Base-by-base conservation (phyloP, 257 asterid genomes). In the Lavandula angustifolia region DNA sequence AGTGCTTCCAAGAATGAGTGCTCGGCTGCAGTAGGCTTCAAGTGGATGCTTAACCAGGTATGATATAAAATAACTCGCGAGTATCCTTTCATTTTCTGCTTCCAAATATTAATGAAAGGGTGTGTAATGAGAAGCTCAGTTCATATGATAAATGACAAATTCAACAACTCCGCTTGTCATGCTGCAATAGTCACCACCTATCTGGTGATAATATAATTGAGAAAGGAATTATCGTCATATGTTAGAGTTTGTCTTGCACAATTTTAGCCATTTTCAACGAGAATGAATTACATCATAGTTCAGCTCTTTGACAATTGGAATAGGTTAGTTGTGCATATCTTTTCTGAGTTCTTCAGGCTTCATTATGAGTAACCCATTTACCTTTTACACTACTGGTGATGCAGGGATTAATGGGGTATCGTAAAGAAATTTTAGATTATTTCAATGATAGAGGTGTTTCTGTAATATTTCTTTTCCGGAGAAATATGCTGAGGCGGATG, bases 1-100 rank as follows among this genome's bases (percentile, higher is more conserved):
- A 92, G 97, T 69, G 98, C 98, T 60, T 85, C 98, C 43, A 92
- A 92, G 84, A 87, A 89, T 68, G 79, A 89, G 63, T 92, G 98
- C 75, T 87, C 96, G 0, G 96, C 94, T 57, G 92, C 97, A 4
- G 85, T 92, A 40, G 98, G 98, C 73, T 85, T 92, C 79, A 87
- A 92, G 80, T 92, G 98, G 98, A 92, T 92, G 98, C 89, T 89
- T 53, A 92, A 92, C 64, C 98, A 92, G 97, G 98, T 89, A 65
- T 16, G 18, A 0, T 37, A 35, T 4, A 14, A 33, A n/a, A n/a
- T n/a, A n/a, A n/a, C n/a, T n/a, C n/a, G n/a, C n/a, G n/a, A n/a
- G n/a, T 7, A 1, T 17, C 10, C 10, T 6, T 16, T 11, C 8
- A 6, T 8, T 22, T 22, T 22, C 4, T 7, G 1, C 7, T 37